A percentile compares a stretch with the other conserved stretches of the same genome.
These are phyloP conservation scores for Vigna mungo DNA, from an alignment of 306 rosid species.

Conservation along the genomic window DNA sequence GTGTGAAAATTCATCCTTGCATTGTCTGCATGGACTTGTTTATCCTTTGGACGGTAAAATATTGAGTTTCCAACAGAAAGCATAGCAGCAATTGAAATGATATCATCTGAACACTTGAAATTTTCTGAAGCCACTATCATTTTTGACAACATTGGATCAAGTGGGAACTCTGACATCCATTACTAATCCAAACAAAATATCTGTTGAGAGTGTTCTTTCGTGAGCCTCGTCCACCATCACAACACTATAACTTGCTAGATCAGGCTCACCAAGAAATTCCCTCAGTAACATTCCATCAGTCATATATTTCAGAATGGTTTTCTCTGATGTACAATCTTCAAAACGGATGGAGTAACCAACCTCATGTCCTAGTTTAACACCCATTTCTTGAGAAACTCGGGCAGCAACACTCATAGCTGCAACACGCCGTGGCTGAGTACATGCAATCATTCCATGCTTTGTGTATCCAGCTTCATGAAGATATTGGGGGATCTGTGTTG, in stretches of 20 bases:
- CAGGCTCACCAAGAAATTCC: slow-evolving; percentile 96
- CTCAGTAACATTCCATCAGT: slow-evolving; percentile 98
- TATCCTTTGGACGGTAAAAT: slow-evolving; percentile 93
- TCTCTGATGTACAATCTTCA: slow-evolving; percentile 96
- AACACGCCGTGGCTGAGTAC: slow-evolving; percentile 97
- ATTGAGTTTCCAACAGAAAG: slow-evolving; percentile 91
- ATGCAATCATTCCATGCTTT: slow-evolving; percentile 90
- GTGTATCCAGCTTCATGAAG: slow-evolving; percentile 98
- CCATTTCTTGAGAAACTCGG: slow-evolving; percentile 97
- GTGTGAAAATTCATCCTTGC: slow-evolving; percentile 90
- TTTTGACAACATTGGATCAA: slow-evolving; percentile 94
- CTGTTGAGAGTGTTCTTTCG: slow-evolving; percentile 97
- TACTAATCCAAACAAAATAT: slow-evolving; percentile 91
- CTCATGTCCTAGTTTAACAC: slow-evolving; percentile 97
- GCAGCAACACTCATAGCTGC: slow-evolving; percentile 99
- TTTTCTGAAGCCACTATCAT: slow-evolving; percentile 94
- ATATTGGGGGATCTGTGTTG: slow-evolving; percentile 97
- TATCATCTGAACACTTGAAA: slow-evolving; percentile 84
- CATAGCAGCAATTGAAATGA: slow-evolving; percentile 90
- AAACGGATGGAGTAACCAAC: slow-evolving; percentile 98
- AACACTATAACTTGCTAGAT: slow-evolving; percentile 92
- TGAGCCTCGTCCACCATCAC: slow-evolving; percentile 99
- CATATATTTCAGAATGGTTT: slow-evolving; percentile 93
- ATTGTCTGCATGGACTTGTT: slow-evolving; percentile 96
- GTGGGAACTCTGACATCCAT: slow-evolving; percentile 97